Evolutionary conservation across 75 land plant genomes (phyloP).

Genomic region (Pinus tabuliformis): DNA sequence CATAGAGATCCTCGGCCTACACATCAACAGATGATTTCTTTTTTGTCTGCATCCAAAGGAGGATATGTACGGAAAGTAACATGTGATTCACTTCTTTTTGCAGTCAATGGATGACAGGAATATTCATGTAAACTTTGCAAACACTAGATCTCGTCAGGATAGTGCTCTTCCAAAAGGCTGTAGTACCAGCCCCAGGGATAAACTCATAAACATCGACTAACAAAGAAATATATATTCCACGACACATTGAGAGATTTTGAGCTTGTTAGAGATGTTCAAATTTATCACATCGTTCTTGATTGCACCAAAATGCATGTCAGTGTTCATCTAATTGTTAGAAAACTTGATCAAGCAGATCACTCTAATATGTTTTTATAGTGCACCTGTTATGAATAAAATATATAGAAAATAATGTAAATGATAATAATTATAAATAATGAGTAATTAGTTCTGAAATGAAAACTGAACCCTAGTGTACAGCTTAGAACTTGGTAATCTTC

Average conservation of each 20-base stretch:
- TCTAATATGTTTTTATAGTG: background rate
- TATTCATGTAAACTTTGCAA: constrained; percentile 38
- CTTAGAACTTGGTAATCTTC: no score
- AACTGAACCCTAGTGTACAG: no score
- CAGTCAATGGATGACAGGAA: constrained; percentile 50
- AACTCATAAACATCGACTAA: background rate
- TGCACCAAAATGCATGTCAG: background rate
- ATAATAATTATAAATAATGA: no score
- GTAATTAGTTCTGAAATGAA: no score
- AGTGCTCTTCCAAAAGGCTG: background rate
- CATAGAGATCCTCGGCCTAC: background rate
- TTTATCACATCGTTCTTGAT: background rate
- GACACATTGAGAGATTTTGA: background rate
- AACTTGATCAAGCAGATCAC: no score
- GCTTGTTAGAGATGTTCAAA: background rate
- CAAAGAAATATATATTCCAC: background rate
- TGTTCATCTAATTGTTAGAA: background rate
- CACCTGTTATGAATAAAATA: no score
- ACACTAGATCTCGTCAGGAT: constrained; percentile 12
- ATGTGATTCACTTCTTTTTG: constrained; percentile 8
- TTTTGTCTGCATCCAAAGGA: background rate
- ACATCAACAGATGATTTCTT: background rate
- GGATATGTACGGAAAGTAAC: background rate
- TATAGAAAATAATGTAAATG: no score
- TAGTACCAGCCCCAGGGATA: background rate